Base-by-base conservation (phyloP, 2,329 filamentous ascomycete genomes). In the Pestalotiopsis sp. region DNA sequence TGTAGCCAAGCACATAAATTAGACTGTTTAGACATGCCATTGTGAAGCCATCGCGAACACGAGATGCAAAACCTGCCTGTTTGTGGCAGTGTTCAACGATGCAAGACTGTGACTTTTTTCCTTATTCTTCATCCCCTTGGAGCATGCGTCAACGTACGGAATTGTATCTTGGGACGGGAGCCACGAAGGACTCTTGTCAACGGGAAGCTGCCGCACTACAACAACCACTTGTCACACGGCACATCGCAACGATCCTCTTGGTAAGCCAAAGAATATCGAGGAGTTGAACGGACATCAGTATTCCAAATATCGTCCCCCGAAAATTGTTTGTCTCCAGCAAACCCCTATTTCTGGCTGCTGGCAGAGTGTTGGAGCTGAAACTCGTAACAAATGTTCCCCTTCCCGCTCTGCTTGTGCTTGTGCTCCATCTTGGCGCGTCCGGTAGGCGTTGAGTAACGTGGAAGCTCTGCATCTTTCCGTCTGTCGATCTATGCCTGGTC, bases 1-100 rank as follows among this genome's bases (percentile, higher is more conserved):
- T 52, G 45, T n/a, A 52, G 25, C 25, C 27, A 62, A 36, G n/a
- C 38, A 36, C 27, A 36, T 23, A 49, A 20, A 23, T 70, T 71
- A 66, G 17, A 63, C 58, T 64, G 69, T 68, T 60, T 62, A 72
- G 70, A 72, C 70, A 20, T 63, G 25, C 66, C 38, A 39, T 64
- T 17, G 67, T 62, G 41, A 66, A 52, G 45, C 45, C 20, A 9
- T n/a, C 17, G 4, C 41, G 38, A 36, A 38, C 31, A 20, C 63
- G 31, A 36, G 31, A 36, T 64, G 66, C 60, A 68, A 58, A 41
- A 41, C 45, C 31, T 36, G 45, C 59, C 60, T 13, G 11, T 52
- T n/a, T 9, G 17, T n/a, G 45, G 31, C 39, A 38, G 45, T 9
- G 3, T 17, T 20, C 14, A 52, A 52, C 11, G 45, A n/a, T 52